phyloP scores from a whole-genome alignment of 257 asterid species.

The Salvia miltiorrhiza region DNA sequence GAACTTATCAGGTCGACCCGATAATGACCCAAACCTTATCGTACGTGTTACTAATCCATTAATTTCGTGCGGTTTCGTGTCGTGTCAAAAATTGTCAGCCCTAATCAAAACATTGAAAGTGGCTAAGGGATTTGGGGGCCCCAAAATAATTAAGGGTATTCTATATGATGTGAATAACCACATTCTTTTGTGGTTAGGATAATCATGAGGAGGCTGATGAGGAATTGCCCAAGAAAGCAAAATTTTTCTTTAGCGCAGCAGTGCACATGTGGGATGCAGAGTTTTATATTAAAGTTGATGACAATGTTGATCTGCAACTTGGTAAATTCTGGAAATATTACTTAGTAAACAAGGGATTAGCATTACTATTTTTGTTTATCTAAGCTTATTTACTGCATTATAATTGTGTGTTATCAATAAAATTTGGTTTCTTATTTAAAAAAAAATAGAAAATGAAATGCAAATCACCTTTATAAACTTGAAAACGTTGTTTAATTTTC shows the following conservation, averaged over 20 bases:
- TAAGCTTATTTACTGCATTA: background rate
- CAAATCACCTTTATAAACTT: constrained; percentile 15
- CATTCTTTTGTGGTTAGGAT: constrained; percentile 42
- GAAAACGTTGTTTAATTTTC: constrained; percentile 29
- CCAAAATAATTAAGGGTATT: background rate
- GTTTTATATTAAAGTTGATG: constrained; percentile 77
- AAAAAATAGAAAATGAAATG: background rate
- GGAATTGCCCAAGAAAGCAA: constrained; percentile 81
- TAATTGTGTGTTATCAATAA: background rate
- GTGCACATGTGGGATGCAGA: constrained; percentile 99
- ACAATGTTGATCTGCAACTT: constrained; percentile 64
- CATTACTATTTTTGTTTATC: too few relatives aligned
- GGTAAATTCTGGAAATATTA: constrained; percentile 42
- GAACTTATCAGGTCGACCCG: too few relatives aligned
- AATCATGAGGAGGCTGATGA: constrained; percentile 91
- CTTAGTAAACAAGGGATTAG: too few relatives aligned
- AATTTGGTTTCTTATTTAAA: background rate
- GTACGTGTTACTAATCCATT: too few relatives aligned
- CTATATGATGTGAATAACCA: background rate
- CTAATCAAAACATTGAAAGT: too few relatives aligned
- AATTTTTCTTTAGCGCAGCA: constrained; percentile 72
- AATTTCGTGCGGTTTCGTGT: too few relatives aligned
- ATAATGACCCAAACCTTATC: too few relatives aligned
- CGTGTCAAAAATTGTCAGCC: too few relatives aligned
- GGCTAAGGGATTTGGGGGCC: background rate